A percentile compares a stretch with the other conserved stretches of the same genome.
Evolutionary conservation across 306 rosid genomes (phyloP).

Genomic region (Prunus fruticosa): DNA sequence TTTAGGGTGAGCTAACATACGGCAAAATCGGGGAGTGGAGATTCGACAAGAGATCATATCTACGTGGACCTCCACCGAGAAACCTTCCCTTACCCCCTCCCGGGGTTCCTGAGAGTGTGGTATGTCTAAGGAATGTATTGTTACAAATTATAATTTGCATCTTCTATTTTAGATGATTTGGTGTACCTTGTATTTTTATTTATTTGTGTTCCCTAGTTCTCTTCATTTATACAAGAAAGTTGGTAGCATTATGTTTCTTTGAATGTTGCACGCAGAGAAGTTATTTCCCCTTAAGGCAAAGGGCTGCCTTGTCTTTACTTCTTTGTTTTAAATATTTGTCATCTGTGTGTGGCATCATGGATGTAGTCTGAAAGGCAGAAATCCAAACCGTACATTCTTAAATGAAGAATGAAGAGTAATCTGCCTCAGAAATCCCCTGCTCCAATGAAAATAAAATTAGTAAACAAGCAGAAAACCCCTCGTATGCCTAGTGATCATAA

Average conservation of each 20-base stretch:
- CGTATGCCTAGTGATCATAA: neutral
- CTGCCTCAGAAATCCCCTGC: neutral
- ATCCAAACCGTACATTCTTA: neutral
- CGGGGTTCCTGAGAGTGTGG: conserved; percentile 99
- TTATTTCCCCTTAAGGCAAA: no score
- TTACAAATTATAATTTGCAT: neutral
- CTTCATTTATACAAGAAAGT: neutral
- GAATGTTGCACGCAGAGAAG: neutral
- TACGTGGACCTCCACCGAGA: conserved; percentile 79
- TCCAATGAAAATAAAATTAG: neutral
- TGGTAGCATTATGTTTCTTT: neutral
- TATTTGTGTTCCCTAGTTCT: neutral
- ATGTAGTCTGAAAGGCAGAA: neutral
- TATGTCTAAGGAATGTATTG: conserved; percentile 37
- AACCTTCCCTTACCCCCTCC: conserved; percentile 88
- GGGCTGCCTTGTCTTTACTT: neutral
- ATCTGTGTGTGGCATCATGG: neutral
- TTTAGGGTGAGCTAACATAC: conserved; percentile 83
- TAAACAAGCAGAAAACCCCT: neutral
- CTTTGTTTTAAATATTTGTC: neutral
- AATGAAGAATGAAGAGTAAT: neutral
- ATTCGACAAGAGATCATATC: conserved; percentile 90
- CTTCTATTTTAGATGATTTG: neutral
- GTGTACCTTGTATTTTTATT: neutral
- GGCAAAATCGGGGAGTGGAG: conserved; percentile 96